Evolutionary conservation across 257 asterid species (phyloP), one percentile per base, ranked within the genome.

Genomic region (Euphrasia confusa): DNA sequence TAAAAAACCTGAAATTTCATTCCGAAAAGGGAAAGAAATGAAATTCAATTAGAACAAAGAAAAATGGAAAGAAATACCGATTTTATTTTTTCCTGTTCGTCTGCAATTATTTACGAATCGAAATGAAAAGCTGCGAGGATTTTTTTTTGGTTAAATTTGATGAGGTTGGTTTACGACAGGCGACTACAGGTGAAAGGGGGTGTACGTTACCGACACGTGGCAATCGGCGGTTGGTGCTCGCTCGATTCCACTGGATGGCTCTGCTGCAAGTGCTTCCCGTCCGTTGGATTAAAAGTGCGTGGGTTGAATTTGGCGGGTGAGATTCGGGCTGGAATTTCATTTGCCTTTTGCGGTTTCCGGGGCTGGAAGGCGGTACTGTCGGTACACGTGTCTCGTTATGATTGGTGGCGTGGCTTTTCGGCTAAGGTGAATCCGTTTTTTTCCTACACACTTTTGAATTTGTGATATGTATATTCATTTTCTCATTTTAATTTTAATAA

Each of bases 131-230:
- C 63, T 49, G 47, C 26, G 74, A 47, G 44, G 17, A 21, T 54
- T 54, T 54, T 18, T 27, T 24, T 5, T 54, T 42, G 68, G 72
- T 68, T 71, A 65, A 66, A 69, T 72, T 59, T 68, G 71, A 69
- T 71, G 80, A 49, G 69, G 78, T 74, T 60, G 60, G 77, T 79
- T 66, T 54, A 24, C 63, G 69, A 71, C 75, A 65, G 80, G 68
- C 63, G 71, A 77, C 61, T 42, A 28, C 69, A 72, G 75, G 83
- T 77, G 15, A 67, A 67, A 67, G n/a, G 45, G 42, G 70, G 12
- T 39, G 54, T 8, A 44, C 24, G 9, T 35, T 33, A 61, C 64
- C 61, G 73, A 58, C 65, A 79, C 77, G 79, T 79, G 79, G 59
- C 75, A 9, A 0, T 13, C 13, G 21, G n/a, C 33, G 49, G 49